phyloP scores from a whole-genome alignment of 2,329 filamentous ascomycete genomes.

The Alternaria alternata region DNA sequence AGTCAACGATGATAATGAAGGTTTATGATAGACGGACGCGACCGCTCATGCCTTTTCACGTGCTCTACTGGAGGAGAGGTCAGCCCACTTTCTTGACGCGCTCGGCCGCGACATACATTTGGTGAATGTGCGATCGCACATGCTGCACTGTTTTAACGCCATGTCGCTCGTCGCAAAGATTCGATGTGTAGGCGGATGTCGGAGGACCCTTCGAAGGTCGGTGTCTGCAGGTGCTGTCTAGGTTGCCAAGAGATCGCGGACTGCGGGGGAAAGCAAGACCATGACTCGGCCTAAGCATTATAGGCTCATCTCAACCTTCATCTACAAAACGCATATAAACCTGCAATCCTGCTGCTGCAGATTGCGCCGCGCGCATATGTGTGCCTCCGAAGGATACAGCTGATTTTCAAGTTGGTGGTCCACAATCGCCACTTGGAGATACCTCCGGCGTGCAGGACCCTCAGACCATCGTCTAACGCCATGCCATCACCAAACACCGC shows the following conservation, averaged over 20 bases:
- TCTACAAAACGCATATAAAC: constrained; percentile 36
- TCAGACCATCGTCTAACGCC: background rate
- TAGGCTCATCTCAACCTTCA: constrained; percentile 40
- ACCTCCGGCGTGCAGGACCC: background rate
- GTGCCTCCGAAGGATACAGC: constrained; percentile 6
- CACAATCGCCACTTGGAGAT: background rate
- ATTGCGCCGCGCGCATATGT: constrained; percentile 32
- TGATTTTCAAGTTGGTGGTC: constrained; percentile 6
- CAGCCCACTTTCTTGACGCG: constrained; percentile 6
- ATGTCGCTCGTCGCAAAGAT: constrained; percentile 29
- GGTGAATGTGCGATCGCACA: constrained; percentile 63
- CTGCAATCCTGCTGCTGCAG: constrained; percentile 33
- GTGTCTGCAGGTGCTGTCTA: constrained; percentile 21
- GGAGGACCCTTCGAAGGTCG: constrained; percentile 26
- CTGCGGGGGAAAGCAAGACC: constrained; percentile 40
- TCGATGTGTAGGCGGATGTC: constrained; percentile 23
- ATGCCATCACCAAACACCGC: constrained; percentile 3
- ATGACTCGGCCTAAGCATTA: constrained; percentile 42
- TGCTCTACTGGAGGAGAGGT: constrained; percentile 50
- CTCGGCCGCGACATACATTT: constrained; percentile 43
- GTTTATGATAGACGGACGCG: constrained; percentile 54
- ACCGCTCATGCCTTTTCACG: constrained; percentile 64
- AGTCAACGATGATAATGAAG: constrained; percentile 21
- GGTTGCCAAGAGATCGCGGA: constrained; percentile 32
- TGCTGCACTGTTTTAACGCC: constrained; percentile 52